Base-by-base conservation (phyloP, 2,329 filamentous ascomycete species). In the Sporothrix euskadiensis region DNA sequence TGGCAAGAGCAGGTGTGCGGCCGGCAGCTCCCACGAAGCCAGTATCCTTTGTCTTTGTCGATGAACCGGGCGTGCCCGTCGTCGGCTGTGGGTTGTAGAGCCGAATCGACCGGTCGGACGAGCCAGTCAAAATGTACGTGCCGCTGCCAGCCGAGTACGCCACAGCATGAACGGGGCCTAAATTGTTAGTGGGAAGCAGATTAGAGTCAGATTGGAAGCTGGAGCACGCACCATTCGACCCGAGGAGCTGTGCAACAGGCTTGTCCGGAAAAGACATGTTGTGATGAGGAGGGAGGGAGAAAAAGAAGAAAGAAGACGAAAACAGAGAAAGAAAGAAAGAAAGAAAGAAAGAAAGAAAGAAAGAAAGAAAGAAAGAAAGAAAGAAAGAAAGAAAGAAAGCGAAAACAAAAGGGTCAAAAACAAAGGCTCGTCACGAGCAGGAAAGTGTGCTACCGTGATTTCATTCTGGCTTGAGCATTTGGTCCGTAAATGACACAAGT, bases 71-170 rank as follows among this genome's bases (percentile, higher is more conserved):
- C 10, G 69, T 26, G n/a, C 69, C 74, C 26, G 81, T 78, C 74
- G 83, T 85, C 71, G 88, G 86, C 70, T 85, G 84, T 1, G 92
- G 91, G 82, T 97, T 97, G 85, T 94, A 97, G 56, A 98, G 90
- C 73, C 94, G 91, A 80, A 98, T 90, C 19, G 89, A 87, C 75
- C 94, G 92, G 85, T 98, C 95, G 70, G 93, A 88, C 47, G 91
- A 94, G 79, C 95, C 94, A 49, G 94, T 94, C 74, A 98, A 88
- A 80, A 98, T 88, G 79, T 94, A 94, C 3, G 90, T 91, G 56
- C 91, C 91, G 19, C 91, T 89, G 14, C 88, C 89, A 75, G 90
- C 88, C 71, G 91, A 94, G 82, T 94, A 94, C 71, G 88, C 85
- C 71, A 94, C 85, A 66, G 91, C 88, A 80, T 94, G 92, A 69